Base-by-base conservation (phyloP, 306 rosid species). In the Cicer yamashitae region DNA sequence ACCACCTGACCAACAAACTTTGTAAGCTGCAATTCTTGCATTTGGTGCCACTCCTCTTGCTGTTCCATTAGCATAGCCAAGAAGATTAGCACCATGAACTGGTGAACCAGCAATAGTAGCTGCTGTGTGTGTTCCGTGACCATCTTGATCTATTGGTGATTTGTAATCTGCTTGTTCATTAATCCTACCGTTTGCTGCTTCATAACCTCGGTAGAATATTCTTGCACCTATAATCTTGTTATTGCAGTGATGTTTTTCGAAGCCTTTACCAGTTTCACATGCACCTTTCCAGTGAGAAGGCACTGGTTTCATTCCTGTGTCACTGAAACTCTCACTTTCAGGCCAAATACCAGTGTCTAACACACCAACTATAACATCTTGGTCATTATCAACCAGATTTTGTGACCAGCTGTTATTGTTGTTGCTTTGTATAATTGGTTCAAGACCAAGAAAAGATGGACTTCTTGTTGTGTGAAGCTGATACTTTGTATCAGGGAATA, bases 301-400 rank as follows among this genome's bases (percentile, higher is more conserved):
- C 6, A 88, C 88, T 1, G 92, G 87, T 9, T 75, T 47, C 89
- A 91, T 84, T 11, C 96, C 96, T 1, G 90, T 81, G 61, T 89
- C 99, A 67, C 82, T 89, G 89, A 94, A 94, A 85, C 97, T 90
- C 77, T 82, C 86, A 85, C 99, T 94, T 79, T 94, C 97, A 1
- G 99, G 99, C 99, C 99, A 94, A 39, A 94, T 66, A n/a, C 99
- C 99, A 0, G 99, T 94, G 86, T 92, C 99, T 1, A 94, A 78
- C 0, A 94, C 97, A 6, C 99, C 99, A 6, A 94, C 97, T 1
- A 90, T 2, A 58, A 94, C 97, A 38, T 90, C 97, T 73, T 90
- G 90, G 80, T 87, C 34, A 30, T 30, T 30, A 30, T 30, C 86
- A 6, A 78, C 75, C 5, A 82, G 13, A n/a, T 71, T 86, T 9